Base-by-base conservation (phyloP, 331 rosid species). In the Quercus phellos region DNA sequence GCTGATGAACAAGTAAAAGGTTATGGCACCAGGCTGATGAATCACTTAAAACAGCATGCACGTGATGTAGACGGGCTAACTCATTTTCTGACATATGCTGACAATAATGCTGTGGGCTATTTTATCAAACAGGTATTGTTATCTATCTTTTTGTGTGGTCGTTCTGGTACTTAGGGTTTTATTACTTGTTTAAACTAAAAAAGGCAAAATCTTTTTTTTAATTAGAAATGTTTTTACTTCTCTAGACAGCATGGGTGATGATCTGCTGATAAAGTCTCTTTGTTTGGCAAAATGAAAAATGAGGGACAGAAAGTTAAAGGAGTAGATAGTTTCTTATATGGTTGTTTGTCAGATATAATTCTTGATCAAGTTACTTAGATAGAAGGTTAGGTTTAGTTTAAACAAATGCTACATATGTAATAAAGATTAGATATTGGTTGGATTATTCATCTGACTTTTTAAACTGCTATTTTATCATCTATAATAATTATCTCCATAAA, bases 1-100 rank as follows among this genome's bases (percentile, higher is more conserved):
- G 97, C 98, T 72, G 97, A 95, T 84, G 99, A 95, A 81, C 99
- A 95, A 91, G 99, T 95, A 75, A 95, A 90, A 89, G 99, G 99
- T 78, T 95, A 95, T 78, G 99, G 99, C 35, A 95, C 99, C 81
- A 91, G 98, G 84, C 81, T 95, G 89, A 95, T 95, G 99, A 95
- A 95, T 89, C 96, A 92, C 88, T 87, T 95, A 82, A 95, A 95
- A 78, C 97, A 91, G 85, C 83, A 85, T 78, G 98, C 98, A 16
- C 94, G 99, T 24, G 99, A 95, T 75, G 81, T 75, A 67, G 99
- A 95, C 80, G 98, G 98, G 74, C 86, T 95, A 78, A 95, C 98
- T 43, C 98, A 95, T 91, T 95, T 95, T 87, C 89, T 95, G 79
- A 95, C 99, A 7, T 95, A 95, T 77, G 99, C 99, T 50, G 99